Conservation (phyloP, 78 protist species). For the Emiliania huxleyi region DNA sequence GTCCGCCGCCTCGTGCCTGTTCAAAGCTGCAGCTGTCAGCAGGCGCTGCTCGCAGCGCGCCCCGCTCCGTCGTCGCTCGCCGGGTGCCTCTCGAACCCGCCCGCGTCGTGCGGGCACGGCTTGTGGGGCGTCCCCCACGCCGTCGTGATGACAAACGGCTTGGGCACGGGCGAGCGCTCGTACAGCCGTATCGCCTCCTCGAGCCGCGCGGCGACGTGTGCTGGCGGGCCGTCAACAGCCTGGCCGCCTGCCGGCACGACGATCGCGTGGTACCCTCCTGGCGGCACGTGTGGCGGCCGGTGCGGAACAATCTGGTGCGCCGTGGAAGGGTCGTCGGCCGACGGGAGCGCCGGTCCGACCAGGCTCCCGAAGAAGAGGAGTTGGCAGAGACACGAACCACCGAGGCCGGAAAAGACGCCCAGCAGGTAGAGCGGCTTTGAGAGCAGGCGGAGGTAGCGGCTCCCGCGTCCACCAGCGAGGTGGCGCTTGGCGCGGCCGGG, state of each 20-base stretch:
- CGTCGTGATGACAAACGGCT: background rate
- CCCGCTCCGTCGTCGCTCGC: no score
- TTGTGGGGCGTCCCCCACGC: conserved; percentile 4
- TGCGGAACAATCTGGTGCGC: background rate
- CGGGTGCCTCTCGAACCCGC: background rate
- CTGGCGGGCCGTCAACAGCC: background rate
- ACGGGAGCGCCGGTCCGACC: background rate
- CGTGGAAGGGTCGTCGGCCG: background rate
- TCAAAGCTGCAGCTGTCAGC: background rate
- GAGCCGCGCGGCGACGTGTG: background rate
- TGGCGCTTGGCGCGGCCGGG: background rate
- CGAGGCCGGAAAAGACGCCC: background rate
- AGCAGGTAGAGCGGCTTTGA: background rate
- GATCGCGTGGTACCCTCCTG: background rate
- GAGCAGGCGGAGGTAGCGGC: background rate
- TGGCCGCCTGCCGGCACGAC: background rate
- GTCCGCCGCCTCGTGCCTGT: conserved; percentile 3
- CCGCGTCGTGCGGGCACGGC: background rate
- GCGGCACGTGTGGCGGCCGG: background rate
- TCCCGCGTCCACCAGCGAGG: background rate
- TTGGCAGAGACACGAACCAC: background rate
- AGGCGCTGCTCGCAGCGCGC: background rate
- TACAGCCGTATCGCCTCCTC: background rate
- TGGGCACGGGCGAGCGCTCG: background rate
- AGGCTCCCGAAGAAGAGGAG: background rate